These are phyloP conservation scores for Serendipita indica DNA, from an alignment of 768 basidiomycete species.

Conservation along the genomic window DNA sequence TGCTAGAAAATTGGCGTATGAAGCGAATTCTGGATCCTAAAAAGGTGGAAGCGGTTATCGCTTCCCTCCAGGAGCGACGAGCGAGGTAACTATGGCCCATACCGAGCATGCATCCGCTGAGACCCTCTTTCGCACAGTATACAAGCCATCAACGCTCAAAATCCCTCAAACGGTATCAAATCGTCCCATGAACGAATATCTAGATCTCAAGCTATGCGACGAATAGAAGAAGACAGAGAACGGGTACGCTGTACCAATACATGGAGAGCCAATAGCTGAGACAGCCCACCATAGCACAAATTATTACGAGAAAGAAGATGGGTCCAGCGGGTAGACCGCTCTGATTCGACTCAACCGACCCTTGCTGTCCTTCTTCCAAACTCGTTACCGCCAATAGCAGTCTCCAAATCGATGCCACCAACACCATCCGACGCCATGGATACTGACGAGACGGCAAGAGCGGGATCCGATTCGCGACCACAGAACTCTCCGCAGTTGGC, in stretches of 20 bases:
- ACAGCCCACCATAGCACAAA: constrained; percentile 39
- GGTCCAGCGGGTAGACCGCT: constrained; percentile 52
- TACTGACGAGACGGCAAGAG: constrained; percentile 28
- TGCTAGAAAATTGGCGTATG: constrained; percentile 80
- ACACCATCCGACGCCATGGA: constrained; percentile 8
- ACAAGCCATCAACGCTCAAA: constrained; percentile 11
- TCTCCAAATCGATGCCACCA: neutral
- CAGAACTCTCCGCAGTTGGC: constrained; percentile 27
- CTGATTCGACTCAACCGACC: constrained; percentile 30
- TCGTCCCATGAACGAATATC: constrained; percentile 27
- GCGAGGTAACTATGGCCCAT: constrained; percentile 10
- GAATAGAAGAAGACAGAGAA: constrained; percentile 86
- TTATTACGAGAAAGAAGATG: constrained; percentile 79
- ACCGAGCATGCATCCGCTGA: neutral
- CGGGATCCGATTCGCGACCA: neutral
- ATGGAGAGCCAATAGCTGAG: constrained; percentile 3
- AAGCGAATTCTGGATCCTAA: constrained; percentile 73
- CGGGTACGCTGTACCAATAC: constrained; percentile 26
- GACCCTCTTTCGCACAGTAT: constrained; percentile 12
- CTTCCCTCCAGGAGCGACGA: constrained; percentile 37
- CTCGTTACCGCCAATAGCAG: neutral
- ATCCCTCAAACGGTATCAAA: constrained; percentile 13
- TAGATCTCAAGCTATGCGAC: constrained; percentile 58
- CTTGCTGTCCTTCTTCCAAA: constrained; percentile 15
- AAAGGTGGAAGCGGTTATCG: constrained; percentile 55